These are phyloP conservation scores for Globisporangium echinulatum DNA, from an alignment of 352 stramenopile genomes.

Conservation along the genomic window DNA sequence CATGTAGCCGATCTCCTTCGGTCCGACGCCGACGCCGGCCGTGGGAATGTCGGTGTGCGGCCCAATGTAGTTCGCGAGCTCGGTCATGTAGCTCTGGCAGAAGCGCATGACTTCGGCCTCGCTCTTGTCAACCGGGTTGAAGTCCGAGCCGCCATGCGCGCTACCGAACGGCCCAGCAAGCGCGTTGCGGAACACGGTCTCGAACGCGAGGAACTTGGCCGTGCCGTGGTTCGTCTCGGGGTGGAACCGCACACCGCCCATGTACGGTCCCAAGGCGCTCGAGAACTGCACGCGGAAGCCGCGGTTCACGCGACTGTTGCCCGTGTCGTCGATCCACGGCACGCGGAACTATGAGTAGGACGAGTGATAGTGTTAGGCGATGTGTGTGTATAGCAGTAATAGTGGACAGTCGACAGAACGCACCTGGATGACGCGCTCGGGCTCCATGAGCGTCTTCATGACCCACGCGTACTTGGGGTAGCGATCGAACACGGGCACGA, in stretches of 20 bases:
- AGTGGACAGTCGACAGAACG: neutral
- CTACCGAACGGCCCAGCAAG: conserved; percentile 76
- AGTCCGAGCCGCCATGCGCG: conserved; percentile 92
- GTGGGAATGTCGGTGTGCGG: conserved; percentile 93
- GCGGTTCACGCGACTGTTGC: conserved; percentile 93
- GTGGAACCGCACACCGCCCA: conserved; percentile 95
- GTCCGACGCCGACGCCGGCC: conserved; percentile 91
- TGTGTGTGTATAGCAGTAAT: neutral
- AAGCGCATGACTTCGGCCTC: conserved; percentile 98
- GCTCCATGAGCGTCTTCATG: conserved; percentile 94
- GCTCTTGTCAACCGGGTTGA: conserved; percentile 96
- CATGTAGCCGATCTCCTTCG: conserved; percentile 95
- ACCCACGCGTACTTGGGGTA: conserved; percentile 89
- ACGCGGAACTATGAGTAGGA: conserved; percentile 85
- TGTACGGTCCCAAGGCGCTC: conserved; percentile 87
- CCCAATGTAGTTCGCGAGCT: conserved; percentile 97
- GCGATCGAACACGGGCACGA: conserved; percentile 81
- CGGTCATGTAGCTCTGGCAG: conserved; percentile 98
- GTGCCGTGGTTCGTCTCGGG: conserved; percentile 85
- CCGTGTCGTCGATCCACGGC: conserved; percentile 96
- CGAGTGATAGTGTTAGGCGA: too few species aligned
- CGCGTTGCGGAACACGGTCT: conserved; percentile 95
- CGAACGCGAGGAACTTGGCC: conserved; percentile 91
- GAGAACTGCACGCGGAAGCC: conserved; percentile 98
- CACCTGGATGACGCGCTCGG: conserved; percentile 88